Conservation (phyloP, 768 basidiomycete species). For the Gelatoporia subvermispora region DNA sequence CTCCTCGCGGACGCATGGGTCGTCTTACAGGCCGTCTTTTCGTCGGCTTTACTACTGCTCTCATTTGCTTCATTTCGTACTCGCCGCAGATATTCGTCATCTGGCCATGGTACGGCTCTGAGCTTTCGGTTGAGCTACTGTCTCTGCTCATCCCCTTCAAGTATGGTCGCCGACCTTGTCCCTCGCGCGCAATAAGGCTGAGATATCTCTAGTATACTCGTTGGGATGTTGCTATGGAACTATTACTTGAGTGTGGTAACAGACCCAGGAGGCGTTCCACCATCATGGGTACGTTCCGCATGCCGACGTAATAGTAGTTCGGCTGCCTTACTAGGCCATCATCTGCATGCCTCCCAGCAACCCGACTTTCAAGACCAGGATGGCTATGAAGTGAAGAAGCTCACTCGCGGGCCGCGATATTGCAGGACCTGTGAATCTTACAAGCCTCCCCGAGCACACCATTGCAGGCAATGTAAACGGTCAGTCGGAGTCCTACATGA, state of each 20-base stretch:
- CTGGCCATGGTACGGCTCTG: conserved; percentile 88
- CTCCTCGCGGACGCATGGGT: conserved; percentile 28
- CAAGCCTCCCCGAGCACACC: conserved; percentile 89
- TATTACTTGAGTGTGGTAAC: conserved; percentile 81
- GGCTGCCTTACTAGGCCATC: neutral
- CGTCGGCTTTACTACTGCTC: conserved; percentile 62
- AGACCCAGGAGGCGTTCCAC: conserved; percentile 82
- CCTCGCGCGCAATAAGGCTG: neutral
- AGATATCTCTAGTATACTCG: conserved; percentile 49
- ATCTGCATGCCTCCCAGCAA: conserved; percentile 41
- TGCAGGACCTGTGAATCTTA: conserved; percentile 83
- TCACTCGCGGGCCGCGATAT: conserved; percentile 76
- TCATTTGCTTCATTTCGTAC: conserved; percentile 86
- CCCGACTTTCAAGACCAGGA: conserved; percentile 65
- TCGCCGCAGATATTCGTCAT: conserved; percentile 87
- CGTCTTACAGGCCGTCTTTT: conserved; percentile 54
- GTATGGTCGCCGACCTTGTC: conserved; percentile 37
- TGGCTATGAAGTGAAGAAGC: conserved; percentile 86
- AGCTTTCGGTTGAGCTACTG: conserved; percentile 68
- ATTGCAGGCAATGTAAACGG: conserved; percentile 85
- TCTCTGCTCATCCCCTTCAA: conserved; percentile 86
- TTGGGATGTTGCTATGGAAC: conserved; percentile 80
- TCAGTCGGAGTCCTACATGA: conserved; percentile 30
- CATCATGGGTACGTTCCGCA: conserved; percentile 56
- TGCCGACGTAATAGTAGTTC: neutral